Base-by-base conservation (phyloP, 495 filamentous ascomycete genomes). In the Haplographium delicatum region DNA sequence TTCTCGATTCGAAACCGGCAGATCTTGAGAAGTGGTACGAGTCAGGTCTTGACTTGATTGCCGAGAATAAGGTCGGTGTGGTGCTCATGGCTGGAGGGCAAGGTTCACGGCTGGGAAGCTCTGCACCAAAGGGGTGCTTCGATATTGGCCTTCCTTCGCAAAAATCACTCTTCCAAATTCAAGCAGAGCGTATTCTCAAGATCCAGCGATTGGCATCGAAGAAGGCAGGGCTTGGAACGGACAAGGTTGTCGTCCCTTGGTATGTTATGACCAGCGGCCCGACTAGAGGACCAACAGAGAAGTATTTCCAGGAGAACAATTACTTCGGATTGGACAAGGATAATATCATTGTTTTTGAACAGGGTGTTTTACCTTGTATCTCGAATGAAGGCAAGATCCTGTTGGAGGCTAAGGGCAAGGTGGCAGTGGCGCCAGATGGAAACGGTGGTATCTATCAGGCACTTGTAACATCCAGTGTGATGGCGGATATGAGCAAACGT, bases 201-300 rank as follows among this genome's bases (percentile, higher is more conserved):
- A 68, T 96, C n/a, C 88, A 97, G 68, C 63, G 80, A 47, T 70
- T 97, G 47, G 90, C 90, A n/a, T 71, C 78, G 46, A 83, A 86
- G 72, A 73, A 79, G 51, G 75, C 82, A 42, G 78, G 78, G 15
- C 82, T 81, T 46, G 62, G 50, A 24, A 46, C 11, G 5, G 62
- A 72, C 56, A 74, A 78, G 50, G 84, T 86, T 25, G 78, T 84
- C 6, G 83, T 99, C 25, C 94, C 93, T 5, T 99, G 93, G 93
- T 99, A 97, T 71, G 85, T 99, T 62, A 99, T 99, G 93, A 99
- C 93, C 53, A 95, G 89, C 59, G 93, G 93, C 8, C 94, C 93
- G n/a, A 99, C 93, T 10, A 79, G 91, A 57, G 80, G 81, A 46
- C 86, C 90, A 8, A 99, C 93, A 6, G 88, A 95, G 76, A 77